Percentiles rank a stretch among this genome's conserved stretches.
Evolutionary conservation across 371 early-diverging fungal genomes (phyloP).

Genomic region (Sporodiniella umbellata): DNA sequence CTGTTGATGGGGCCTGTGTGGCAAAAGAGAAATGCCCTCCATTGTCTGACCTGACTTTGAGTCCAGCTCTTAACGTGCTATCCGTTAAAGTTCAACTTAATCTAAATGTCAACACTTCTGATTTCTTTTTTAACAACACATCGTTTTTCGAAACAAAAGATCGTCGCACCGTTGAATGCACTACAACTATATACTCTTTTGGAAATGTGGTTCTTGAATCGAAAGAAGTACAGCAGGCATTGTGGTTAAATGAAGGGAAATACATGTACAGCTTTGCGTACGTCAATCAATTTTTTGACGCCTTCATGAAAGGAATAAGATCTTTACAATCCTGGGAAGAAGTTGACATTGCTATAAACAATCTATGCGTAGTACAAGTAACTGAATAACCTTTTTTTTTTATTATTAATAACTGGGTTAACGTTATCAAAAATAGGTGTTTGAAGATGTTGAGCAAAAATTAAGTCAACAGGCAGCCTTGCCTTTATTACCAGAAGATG

Average conservation of each 20-base stretch:
- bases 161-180: constrained; percentile 53
- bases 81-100: constrained; percentile 41
- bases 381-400: not conserved
- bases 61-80: constrained; percentile 8
- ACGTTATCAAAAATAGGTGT: constrained; percentile 23
- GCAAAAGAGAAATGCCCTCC: constrained; percentile 33
- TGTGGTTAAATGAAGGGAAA: constrained; percentile 39
- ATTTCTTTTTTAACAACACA: constrained; percentile 44
- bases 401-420: too few species aligned
- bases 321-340: constrained; percentile 49
- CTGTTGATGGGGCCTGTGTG: constrained; percentile 14
- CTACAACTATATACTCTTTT: constrained; percentile 63
- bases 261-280: constrained; percentile 53
- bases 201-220: constrained; percentile 61
- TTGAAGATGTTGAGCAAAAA: constrained; percentile 50
- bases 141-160: constrained; percentile 53
- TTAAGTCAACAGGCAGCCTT: not conserved
- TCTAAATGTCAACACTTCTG: constrained; percentile 35
- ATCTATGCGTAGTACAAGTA: constrained; percentile 54
- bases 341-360: constrained; percentile 50
- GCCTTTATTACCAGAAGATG: not conserved
- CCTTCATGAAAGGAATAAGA: constrained; percentile 51
- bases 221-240: constrained; percentile 52
- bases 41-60: constrained; percentile 12
- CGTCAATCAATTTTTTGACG: constrained; percentile 61